Conservation (phyloP, 2,329 filamentous ascomycete genomes). For the Chalara sp. region DNA sequence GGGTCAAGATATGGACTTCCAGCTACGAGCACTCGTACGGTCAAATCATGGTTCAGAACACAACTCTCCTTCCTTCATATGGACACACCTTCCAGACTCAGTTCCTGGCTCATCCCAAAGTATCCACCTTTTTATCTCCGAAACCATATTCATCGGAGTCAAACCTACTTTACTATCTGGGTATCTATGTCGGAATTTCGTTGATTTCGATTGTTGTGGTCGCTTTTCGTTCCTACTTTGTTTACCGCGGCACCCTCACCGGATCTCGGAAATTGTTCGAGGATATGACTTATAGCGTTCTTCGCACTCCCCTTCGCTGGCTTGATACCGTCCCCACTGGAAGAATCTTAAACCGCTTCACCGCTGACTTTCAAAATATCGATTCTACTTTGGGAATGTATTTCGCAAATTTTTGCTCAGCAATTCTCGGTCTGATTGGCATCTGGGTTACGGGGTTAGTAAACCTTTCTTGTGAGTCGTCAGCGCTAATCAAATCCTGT, state of each 20-base stretch:
- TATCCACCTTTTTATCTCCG: no score
- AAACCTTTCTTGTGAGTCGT: neutral
- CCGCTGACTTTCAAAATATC: constrained; percentile 65
- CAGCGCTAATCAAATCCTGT: neutral
- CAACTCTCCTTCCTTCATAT: no score
- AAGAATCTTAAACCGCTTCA: constrained; percentile 70
- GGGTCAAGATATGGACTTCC: constrained; percentile 55
- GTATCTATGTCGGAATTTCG: constrained; percentile 58
- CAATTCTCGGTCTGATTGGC: constrained; percentile 51
- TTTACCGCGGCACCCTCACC: constrained; percentile 56
- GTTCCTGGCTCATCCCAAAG: constrained; percentile 29
- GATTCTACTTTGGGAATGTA: constrained; percentile 60
- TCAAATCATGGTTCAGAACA: no score
- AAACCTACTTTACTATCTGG: constrained; percentile 50
- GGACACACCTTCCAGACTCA: constrained; percentile 11
- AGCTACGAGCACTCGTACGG: constrained; percentile 22
- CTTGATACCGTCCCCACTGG: constrained; percentile 71
- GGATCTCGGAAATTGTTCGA: constrained; percentile 61
- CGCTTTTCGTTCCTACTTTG: constrained; percentile 45
- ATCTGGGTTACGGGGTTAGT: constrained; percentile 51
- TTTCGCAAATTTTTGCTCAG: constrained; percentile 50
- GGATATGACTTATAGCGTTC: constrained; percentile 55
- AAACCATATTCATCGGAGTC: neutral
- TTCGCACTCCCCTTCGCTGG: constrained; percentile 67
- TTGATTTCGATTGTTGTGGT: constrained; percentile 43